phyloP scores from a whole-genome alignment of 192 early-diverging fungal species.

The Spizellomyces sp. region DNA sequence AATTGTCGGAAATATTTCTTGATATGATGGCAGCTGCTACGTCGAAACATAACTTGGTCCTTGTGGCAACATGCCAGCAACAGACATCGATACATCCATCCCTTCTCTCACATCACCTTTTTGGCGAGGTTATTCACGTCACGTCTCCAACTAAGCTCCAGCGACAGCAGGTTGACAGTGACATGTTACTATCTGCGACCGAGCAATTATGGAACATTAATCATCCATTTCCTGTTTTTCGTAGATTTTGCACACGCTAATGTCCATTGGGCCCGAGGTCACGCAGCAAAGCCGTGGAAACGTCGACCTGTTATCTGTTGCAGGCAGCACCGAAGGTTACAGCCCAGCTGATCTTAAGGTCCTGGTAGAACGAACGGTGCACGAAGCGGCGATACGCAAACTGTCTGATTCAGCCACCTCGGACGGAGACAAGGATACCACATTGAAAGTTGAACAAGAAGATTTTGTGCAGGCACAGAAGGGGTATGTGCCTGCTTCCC shows the following conservation, averaged over 20 bases:
- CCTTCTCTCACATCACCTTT: constrained; percentile 60
- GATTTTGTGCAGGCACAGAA: constrained; percentile 77
- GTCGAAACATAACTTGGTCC: constrained; percentile 32
- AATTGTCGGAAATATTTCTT: constrained; percentile 66
- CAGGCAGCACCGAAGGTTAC: constrained; percentile 86
- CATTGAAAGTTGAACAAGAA: constrained; percentile 46
- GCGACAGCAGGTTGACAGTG: constrained; percentile 55
- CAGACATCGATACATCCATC: constrained; percentile 62
- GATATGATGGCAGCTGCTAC: constrained; percentile 53
- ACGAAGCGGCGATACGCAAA: constrained; percentile 74
- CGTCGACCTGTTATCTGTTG: constrained; percentile 73
- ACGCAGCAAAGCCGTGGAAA: constrained; percentile 49
- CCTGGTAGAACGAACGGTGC: constrained; percentile 77
- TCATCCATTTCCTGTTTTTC: neutral
- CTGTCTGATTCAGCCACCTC: constrained; percentile 37
- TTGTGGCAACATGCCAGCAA: constrained; percentile 70
- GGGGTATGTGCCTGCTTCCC: constrained; percentile 77
- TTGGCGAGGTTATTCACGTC: constrained; percentile 65
- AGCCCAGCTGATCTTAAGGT: constrained; percentile 78
- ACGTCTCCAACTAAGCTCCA: constrained; percentile 64
- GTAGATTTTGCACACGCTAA: constrained; percentile 73
- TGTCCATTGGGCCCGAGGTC: constrained; percentile 54
- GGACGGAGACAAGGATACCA: neutral
- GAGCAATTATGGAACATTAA: neutral
- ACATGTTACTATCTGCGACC: neutral